Base-by-base conservation (phyloP, 108 stramenopile species). In the Cyclotella kingstonii region DNA sequence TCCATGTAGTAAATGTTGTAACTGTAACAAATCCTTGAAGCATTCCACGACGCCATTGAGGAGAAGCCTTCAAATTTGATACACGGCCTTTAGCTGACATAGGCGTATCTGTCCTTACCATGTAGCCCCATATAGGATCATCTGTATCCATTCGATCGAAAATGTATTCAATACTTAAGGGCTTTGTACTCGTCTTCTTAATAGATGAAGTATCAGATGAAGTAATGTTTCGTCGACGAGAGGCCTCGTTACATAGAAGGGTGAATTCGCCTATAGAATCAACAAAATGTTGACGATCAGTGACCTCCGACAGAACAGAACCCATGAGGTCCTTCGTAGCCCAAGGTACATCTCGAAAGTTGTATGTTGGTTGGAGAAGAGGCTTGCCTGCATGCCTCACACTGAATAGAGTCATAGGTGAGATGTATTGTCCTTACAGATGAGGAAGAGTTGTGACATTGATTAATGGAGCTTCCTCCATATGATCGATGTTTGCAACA, bases 1-100 rank as follows among this genome's bases (percentile, higher is more conserved):
- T 84, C 89, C 90, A 93, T 38, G 86, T 89, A 35, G 95, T 96
- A 76, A 96, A 96, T 4, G 92, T 93, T 0, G 95, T 93, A 12
- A 87, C 73, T 0, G 89, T 81, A 28, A 93, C 76, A 54, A 96
- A 96, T 23, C 95, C 95, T 76, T 96, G 95, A 34, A 96, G 44
- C 79, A 83, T 85, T 2, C 90, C 88, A 27, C 78, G 68, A 4
- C 70, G 53, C 69, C 74, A 75, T 9, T 66, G 70, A 27, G 70
- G 73, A 18, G 61, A 70, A 26, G 46, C 26, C 58, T 62, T 76
- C 36, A 54, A 19, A 27, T 59, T 67, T 4, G 73, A 60, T 14
- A 57, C 9, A 25, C 59, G 29, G n/a, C 69, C 64, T 54, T 35
- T 58, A 3, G 40, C 49, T n/a, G 59, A 68, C 58, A 54, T 61